These are phyloP conservation scores for Tylopilus subfusipes DNA, from an alignment of 768 basidiomycete species.

Conservation along the genomic window DNA sequence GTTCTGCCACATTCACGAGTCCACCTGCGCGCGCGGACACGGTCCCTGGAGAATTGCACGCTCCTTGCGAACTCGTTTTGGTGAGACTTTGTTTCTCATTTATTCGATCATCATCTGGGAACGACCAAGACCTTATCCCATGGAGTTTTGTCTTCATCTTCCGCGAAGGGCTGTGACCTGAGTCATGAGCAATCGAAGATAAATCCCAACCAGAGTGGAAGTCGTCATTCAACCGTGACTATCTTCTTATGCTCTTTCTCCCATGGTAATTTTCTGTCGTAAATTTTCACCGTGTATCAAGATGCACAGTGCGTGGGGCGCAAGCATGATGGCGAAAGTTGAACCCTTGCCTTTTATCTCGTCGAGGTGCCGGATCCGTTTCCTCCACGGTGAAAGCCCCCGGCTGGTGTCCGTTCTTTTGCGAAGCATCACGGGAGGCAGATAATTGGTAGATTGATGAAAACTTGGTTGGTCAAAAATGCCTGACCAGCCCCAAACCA, in stretches of 20 bases:
- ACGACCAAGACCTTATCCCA: background rate
- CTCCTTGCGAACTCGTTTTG: background rate
- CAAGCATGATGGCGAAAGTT: background rate
- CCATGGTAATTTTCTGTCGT: background rate
- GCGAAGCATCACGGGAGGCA: background rate
- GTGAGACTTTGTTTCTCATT: slow-evolving; percentile 1
- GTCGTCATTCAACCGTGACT: background rate
- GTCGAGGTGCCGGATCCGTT: background rate
- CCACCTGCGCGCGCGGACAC: background rate
- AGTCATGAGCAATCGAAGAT: background rate
- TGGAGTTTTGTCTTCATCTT: background rate
- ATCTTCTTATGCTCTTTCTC: background rate
- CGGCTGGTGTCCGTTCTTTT: background rate
- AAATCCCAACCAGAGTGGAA: background rate
- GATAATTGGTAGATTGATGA: background rate
- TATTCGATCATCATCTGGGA: slow-evolving; percentile 6
- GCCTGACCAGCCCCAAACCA: too few species aligned
- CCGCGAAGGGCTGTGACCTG: background rate
- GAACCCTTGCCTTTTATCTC: background rate
- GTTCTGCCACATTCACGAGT: background rate
- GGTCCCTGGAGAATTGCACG: background rate
- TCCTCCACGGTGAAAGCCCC: background rate
- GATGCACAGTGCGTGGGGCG: background rate
- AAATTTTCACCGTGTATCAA: background rate
- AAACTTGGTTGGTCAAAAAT: background rate